phyloP scores from a whole-genome alignment of 1,284 basidiomycete genomes.

The Apiotrichum brassicae region DNA sequence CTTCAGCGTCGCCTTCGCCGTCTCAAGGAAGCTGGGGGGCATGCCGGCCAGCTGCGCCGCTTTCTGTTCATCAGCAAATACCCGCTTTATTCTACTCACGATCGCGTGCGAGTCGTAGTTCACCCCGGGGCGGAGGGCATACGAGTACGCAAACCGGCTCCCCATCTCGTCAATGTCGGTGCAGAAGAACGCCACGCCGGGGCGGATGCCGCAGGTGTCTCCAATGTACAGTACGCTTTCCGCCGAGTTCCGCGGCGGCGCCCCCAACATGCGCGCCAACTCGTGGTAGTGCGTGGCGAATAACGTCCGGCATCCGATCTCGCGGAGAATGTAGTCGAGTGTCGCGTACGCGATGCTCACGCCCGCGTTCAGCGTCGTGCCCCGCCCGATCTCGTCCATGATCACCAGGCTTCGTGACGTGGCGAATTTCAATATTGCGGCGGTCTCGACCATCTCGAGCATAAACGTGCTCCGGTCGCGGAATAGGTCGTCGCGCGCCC shows the following conservation, averaged over 20 bases:
- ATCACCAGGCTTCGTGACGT: conserved; percentile 79
- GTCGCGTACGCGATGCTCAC: conserved; percentile 89
- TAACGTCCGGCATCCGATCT: conserved; percentile 72
- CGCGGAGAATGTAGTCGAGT: conserved; percentile 67
- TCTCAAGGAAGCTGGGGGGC: conserved; percentile 51
- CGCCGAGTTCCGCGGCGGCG: conserved; percentile 11
- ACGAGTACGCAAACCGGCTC: conserved; percentile 73
- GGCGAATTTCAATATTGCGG: conserved; percentile 61
- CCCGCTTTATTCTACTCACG: conserved; percentile 37
- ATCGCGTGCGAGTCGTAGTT: conserved; percentile 89
- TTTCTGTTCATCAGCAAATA: conserved; percentile 41
- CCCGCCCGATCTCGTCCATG: conserved; percentile 93
- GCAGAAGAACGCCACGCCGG: conserved; percentile 72
- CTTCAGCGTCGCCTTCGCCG: conserved; percentile 27
- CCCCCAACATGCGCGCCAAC: conserved; percentile 71
- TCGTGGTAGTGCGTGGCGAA: conserved; percentile 99
- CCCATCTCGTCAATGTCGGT: conserved; percentile 75
- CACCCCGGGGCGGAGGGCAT: conserved; percentile 71
- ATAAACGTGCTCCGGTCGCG: conserved; percentile 87
- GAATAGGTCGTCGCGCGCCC: conserved; percentile 91
- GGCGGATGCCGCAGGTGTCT: conserved; percentile 23
- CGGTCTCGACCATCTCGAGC: conserved; percentile 50
- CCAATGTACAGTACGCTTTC: not conserved
- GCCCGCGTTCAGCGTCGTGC: conserved; percentile 87
- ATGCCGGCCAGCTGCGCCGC: conserved; percentile 84